These are phyloP conservation scores for Boletus pseudo-olivaceus DNA, from an alignment of 768 basidiomycete genomes.

Conservation along the genomic window DNA sequence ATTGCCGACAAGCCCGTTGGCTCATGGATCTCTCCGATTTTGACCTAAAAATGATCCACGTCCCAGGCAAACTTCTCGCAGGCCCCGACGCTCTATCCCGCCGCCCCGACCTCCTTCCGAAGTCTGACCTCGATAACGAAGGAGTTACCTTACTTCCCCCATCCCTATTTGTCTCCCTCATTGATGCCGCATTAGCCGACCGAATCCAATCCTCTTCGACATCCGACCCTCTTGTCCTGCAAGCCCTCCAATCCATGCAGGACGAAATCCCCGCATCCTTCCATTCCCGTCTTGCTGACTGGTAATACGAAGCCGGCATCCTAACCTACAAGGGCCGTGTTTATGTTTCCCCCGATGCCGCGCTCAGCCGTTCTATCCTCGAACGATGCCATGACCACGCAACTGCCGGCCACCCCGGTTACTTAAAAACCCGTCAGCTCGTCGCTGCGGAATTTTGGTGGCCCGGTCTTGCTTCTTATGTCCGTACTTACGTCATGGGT, in stretches of 20 bases:
- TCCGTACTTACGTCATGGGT: rapidly evolving
- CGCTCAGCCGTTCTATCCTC: rapidly evolving
- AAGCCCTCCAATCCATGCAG: not conserved
- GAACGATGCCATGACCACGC: rapidly evolving
- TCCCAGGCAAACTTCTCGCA: rapidly evolving
- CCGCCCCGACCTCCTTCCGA: rapidly evolving
- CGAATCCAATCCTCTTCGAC: rapidly evolving
- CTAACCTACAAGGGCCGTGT: not conserved
- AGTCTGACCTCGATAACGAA: too few species aligned
- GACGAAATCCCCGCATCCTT: rapidly evolving
- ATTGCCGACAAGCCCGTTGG: rapidly evolving
- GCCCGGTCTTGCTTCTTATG: not conserved
- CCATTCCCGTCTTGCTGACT: rapidly evolving
- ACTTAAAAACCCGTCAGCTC: not conserved
- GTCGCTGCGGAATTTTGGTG: not conserved
- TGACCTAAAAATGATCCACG: not conserved
- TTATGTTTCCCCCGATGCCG: rapidly evolving
- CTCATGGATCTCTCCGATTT: not conserved
- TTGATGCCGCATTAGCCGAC: rapidly evolving
- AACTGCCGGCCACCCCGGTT: rapidly evolving
- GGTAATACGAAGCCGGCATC: rapidly evolving
- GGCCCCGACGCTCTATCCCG: rapidly evolving
- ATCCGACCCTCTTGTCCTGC: rapidly evolving
- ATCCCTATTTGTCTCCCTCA: rapidly evolving
- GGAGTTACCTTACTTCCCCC: rapidly evolving